phyloP scores from a whole-genome alignment of 2,329 filamentous ascomycete species.

The Arthrobotrys sphaeroides region DNA sequence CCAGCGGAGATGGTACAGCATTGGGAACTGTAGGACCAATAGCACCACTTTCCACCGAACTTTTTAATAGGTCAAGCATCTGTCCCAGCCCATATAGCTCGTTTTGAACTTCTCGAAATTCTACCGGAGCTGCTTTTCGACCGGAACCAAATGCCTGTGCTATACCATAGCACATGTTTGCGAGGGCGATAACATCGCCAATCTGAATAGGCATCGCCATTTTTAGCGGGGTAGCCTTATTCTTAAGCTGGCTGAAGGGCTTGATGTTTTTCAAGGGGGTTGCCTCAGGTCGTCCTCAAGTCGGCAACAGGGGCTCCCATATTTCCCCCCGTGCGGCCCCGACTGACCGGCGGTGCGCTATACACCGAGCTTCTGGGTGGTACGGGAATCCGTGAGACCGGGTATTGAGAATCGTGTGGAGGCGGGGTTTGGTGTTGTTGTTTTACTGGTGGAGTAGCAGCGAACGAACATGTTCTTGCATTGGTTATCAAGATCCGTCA shows the following conservation, averaged over 20 bases:
- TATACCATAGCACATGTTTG: conserved; percentile 58
- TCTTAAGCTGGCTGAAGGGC: not conserved
- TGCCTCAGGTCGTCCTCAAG: conserved; percentile 43
- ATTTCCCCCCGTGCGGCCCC: conserved; percentile 43
- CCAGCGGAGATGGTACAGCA: conserved; percentile 6
- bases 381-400: conserved; percentile 1
- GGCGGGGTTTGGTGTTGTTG: conserved; percentile 50
- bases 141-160: conserved; percentile 59
- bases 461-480: conserved; percentile 49
- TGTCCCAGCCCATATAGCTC: conserved; percentile 59
- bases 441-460: conserved; percentile 3
- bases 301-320: conserved; percentile 48
- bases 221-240: not conserved
- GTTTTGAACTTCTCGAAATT: conserved; percentile 59
- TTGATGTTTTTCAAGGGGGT: not conserved
- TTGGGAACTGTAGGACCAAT: conserved; percentile 7
- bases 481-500: not conserved
- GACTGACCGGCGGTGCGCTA: conserved; percentile 33
- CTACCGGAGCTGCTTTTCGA: conserved; percentile 58
- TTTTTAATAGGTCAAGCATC: conserved; percentile 56
- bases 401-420: conserved; percentile 16
- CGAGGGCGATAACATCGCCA: conserved; percentile 59
- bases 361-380: conserved; percentile 22
- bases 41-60: conserved; percentile 36
- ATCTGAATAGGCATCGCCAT: conserved; percentile 59